phyloP scores from a whole-genome alignment of 164 flowering plant species.

The Liquidambar formosana region DNA sequence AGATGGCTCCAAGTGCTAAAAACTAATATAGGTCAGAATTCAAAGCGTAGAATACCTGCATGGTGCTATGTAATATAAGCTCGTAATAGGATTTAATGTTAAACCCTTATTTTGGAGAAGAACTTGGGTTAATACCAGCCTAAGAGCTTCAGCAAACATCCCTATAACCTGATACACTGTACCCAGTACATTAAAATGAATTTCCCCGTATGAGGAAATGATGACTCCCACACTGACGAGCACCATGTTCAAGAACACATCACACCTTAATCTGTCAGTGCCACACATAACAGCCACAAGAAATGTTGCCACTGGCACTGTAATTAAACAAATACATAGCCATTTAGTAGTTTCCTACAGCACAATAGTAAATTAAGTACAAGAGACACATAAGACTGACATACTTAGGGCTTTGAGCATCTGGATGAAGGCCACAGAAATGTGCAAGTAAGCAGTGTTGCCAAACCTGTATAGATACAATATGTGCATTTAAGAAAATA shows the following conservation, averaged over 20 bases:
- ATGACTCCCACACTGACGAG: conserved; percentile 98
- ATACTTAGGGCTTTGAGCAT: conserved; percentile 99
- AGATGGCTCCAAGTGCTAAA: too few relatives aligned
- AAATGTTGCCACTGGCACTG: conserved; percentile 99
- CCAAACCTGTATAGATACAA: conserved; percentile 75
- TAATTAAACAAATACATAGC: conserved; percentile 9
- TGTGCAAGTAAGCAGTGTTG: conserved; percentile 95
- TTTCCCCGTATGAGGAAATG: conserved; percentile 96
- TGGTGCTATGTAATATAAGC: conserved; percentile 97
- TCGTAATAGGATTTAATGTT: conserved; percentile 89
- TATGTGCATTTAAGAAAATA: neutral
- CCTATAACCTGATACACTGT: conserved; percentile 97
- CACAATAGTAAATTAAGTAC: neutral
- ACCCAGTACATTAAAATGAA: conserved; percentile 92
- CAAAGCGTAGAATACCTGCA: conserved; percentile 69
- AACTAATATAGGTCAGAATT: neutral
- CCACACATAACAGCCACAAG: conserved; percentile 95
- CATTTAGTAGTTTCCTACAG: neutral
- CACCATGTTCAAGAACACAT: conserved; percentile 92
- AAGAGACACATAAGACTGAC: conserved; percentile 21
- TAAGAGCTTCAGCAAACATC: conserved; percentile 96
- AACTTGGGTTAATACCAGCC: conserved; percentile 97
- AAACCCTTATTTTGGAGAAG: conserved; percentile 98
- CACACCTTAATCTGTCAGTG: conserved; percentile 90
- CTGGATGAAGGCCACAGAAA: conserved; percentile 99